These are phyloP conservation scores for Acanthamoeba lugdunensis DNA, from an alignment of 208 protist genomes.

Conservation along the genomic window DNA sequence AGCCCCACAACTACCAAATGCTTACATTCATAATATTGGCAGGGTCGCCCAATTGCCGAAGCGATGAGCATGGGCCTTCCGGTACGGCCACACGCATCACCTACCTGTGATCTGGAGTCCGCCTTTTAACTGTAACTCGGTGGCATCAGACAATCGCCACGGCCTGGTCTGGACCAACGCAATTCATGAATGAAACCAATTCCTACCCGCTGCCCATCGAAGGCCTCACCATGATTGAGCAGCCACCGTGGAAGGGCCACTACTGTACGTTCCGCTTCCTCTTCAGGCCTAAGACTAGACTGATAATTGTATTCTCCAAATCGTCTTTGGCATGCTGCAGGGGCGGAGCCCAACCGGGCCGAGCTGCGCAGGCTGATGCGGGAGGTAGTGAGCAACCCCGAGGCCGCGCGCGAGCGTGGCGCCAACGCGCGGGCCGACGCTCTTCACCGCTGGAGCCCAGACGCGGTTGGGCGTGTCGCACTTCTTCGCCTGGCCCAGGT, in stretches of 20 bases:
- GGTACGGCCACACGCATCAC: not conserved
- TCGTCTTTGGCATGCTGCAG: not conserved
- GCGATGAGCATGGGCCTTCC: conserved; percentile 86
- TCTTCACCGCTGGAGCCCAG: not conserved
- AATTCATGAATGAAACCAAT: conserved; percentile 83
- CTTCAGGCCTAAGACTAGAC: no score
- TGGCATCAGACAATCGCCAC: conserved; percentile 79
- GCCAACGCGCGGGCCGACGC: conserved; percentile 27
- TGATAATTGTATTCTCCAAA: no score
- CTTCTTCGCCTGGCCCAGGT: conserved; percentile 15
- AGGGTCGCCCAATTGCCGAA: conserved; percentile 85
- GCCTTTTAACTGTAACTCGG: not conserved
- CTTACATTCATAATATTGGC: not conserved
- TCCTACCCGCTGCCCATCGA: conserved; percentile 74
- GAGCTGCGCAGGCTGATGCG: conserved; percentile 55
- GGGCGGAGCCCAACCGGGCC: conserved; percentile 52
- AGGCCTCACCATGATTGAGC: not conserved
- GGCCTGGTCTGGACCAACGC: conserved; percentile 82
- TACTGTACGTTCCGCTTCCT: conserved; percentile 4
- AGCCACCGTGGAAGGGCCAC: conserved; percentile 33
- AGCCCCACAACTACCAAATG: not conserved
- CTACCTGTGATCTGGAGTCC: no score
- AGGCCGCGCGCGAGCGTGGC: not conserved
- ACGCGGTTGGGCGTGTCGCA: not conserved
- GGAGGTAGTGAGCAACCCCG: conserved; percentile 31